Evolutionary conservation across 768 basidiomycete species (phyloP).

Genomic region (Tulasnella calospora): DNA sequence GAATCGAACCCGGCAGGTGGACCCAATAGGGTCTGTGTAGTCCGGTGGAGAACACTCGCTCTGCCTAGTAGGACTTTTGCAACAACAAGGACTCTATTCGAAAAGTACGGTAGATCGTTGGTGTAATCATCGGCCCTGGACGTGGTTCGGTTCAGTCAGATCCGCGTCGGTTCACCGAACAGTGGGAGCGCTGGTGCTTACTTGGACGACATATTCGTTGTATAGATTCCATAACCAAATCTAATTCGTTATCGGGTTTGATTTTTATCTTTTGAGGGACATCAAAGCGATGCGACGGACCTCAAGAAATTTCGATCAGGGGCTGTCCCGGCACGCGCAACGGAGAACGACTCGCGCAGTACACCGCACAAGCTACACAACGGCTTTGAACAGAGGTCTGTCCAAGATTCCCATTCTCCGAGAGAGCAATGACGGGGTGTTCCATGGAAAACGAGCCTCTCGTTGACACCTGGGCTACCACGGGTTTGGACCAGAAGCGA

Average conservation of each 20-base stretch:
- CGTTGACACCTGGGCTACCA: background rate
- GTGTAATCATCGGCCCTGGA: conserved; percentile 14
- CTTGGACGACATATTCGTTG: conserved; percentile 1
- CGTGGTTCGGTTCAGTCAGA: background rate
- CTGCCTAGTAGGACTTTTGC: conserved; percentile 2
- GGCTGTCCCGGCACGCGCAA: background rate
- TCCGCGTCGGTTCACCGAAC: background rate
- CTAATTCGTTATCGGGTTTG: background rate
- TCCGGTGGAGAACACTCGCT: background rate
- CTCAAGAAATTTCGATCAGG: conserved; percentile 1
- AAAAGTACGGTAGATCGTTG: background rate
- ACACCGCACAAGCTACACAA: background rate
- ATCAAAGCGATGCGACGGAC: background rate
- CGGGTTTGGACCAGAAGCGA: background rate
- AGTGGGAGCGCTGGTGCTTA: background rate
- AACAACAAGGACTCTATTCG: background rate
- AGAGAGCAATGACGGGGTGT: background rate
- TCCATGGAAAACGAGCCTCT: background rate
- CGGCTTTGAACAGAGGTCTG: background rate
- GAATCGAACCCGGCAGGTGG: background rate
- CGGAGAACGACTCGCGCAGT: background rate
- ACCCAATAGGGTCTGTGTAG: background rate
- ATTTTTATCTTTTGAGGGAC: background rate
- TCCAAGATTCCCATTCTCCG: background rate
- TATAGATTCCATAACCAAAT: conserved; percentile 12